Conservation (phyloP, 2,329 filamentous ascomycete genomes). For the Colletotrichum eleusines region DNA sequence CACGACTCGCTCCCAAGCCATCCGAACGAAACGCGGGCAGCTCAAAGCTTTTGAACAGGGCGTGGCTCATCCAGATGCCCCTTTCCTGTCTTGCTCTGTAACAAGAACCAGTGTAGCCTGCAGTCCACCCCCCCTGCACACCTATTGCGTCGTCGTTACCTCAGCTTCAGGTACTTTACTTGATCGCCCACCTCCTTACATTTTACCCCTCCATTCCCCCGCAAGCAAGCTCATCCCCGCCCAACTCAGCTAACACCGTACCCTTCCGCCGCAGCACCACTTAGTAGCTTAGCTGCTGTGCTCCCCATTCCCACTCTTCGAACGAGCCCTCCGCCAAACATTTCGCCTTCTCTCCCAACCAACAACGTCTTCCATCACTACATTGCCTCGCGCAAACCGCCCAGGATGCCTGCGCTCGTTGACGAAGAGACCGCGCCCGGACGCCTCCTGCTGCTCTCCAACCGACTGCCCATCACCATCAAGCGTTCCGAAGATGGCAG, state of each 20-base stretch:
- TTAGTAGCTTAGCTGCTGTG: constrained; percentile 25
- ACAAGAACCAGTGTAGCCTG: neutral
- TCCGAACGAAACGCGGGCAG: neutral
- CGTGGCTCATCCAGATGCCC: neutral
- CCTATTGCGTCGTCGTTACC: constrained; percentile 25
- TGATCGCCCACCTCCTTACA: constrained; percentile 15
- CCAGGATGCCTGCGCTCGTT: constrained; percentile 53
- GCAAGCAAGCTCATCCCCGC: constrained; percentile 41
- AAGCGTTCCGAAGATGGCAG: constrained; percentile 92
- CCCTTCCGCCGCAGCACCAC: constrained; percentile 27
- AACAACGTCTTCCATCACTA: constrained; percentile 7
- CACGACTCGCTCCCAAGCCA: neutral
- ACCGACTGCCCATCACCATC: constrained; percentile 95
- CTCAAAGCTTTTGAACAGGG: neutral
- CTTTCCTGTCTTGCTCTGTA: neutral
- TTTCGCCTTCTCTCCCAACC: constrained; percentile 11
- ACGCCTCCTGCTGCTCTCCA: constrained; percentile 87
- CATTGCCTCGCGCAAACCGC: constrained; percentile 13
- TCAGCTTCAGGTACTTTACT: constrained; percentile 17
- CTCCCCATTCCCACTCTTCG: constrained; percentile 19
- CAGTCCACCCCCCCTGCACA: constrained; percentile 30
- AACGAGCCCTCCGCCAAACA: constrained; percentile 20
- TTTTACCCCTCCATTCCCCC: constrained; percentile 42
- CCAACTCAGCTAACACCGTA: constrained; percentile 36
- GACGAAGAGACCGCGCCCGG: constrained; percentile 54